phyloP scores from a whole-genome alignment of 2,329 filamentous ascomycete species.

The Diaporthe helianthi region DNA sequence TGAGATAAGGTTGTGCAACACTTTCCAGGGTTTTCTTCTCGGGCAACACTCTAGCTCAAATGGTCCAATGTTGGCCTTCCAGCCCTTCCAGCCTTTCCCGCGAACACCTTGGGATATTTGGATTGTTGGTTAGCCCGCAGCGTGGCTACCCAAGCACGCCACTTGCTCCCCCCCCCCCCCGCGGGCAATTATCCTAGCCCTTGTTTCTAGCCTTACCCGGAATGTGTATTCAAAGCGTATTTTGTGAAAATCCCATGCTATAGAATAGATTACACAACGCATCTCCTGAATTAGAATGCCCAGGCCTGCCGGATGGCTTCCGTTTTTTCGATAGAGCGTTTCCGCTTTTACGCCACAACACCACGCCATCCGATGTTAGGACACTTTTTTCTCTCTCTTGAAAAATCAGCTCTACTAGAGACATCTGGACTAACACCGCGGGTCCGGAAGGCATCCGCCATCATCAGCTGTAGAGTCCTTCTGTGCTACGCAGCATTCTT shows the following conservation, averaged over 20 bases:
- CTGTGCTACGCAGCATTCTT: neutral
- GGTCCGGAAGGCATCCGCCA: neutral
- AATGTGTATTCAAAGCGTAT: neutral
- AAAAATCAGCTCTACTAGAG: neutral
- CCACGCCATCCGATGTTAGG: neutral
- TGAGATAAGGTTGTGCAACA: slow-evolving; percentile 28
- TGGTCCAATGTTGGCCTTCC: too few species aligned
- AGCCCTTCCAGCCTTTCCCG: neutral
- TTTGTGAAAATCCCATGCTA: neutral
- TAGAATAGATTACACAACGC: neutral
- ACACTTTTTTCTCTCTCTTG: neutral
- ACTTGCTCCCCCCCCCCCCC: too few species aligned
- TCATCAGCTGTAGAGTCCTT: neutral
- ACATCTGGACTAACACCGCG: neutral
- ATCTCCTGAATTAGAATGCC: neutral
- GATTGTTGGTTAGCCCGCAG: neutral
- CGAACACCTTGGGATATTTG: neutral
- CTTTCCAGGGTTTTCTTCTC: neutral
- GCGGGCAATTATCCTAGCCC: neutral
- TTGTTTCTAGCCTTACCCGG: neutral
- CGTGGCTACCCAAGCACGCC: neutral
- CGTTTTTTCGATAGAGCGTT: slow-evolving; percentile 15
- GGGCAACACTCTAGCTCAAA: neutral
- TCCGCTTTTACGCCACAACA: neutral
- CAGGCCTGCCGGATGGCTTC: neutral